Base-by-base conservation (phyloP, 2,329 filamentous ascomycete genomes). In the Diplodia scrobiculata region DNA sequence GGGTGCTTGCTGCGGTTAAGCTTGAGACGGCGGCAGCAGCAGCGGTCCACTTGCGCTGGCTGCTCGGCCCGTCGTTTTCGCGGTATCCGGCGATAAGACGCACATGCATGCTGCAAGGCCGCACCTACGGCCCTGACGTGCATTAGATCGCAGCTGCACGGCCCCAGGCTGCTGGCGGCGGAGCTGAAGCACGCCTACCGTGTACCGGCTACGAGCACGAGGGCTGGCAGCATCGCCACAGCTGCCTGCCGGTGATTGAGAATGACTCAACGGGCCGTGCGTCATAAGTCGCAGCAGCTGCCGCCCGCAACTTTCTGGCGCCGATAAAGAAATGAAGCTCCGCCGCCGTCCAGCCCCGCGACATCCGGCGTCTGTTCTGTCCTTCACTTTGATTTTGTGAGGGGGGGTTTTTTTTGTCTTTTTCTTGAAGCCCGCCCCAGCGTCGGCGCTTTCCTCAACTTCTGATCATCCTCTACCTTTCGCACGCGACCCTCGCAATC, bases 351-450 rank as follows among this genome's bases (percentile, higher is more conserved):
- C 67, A 41, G 63, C 10, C 34, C 34, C 32, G n/a, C 11, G n/a
- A 19, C 17, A 7, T n/a, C 63, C 48, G 25, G 3, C 47, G 63
- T 36, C 48, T 53, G 63, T 29, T 52, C 67, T 70, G 25, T 25
- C 72, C 67, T 59, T 66, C 69, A 65, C 53, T 54, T 65, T 66
- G 70, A 25, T 76, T 76, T 65, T 68, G 25, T 25, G 25, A 25
- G 71, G 71, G 71, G 74, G 72, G 21, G 21, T 69, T 74, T 68
- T 72, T 72, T 70, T 59, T 32, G 2, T 29, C 3, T 25, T 72
- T 72, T 70, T 58, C 7, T 32, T 29, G 69, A 72, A 72, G 74
- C 73, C 71, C 73, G 38, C 52, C 36, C 27, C 45, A 4, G 32
- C 58, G 9, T 41, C 41, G 9, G 60, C 29, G 58, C 29, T 21